These are phyloP conservation scores for Sarocladium brachiariae DNA, from an alignment of 2,329 filamentous ascomycete genomes.

Conservation along the genomic window DNA sequence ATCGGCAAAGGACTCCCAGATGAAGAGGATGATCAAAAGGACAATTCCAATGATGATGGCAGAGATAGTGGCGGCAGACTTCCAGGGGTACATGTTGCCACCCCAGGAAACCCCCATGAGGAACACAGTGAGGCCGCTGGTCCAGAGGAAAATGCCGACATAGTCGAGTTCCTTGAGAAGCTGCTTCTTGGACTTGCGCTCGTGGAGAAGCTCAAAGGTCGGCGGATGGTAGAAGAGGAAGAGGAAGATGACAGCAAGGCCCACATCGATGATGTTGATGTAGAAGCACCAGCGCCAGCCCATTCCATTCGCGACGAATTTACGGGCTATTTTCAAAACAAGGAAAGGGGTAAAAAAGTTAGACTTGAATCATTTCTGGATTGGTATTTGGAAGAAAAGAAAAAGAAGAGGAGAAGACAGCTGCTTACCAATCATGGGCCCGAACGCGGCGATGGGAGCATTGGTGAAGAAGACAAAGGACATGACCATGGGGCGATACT, in stretches of 20 bases:
- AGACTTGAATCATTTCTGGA: too few relatives aligned
- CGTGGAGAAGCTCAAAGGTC: conserved; percentile 31
- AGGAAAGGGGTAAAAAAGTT: too few relatives aligned
- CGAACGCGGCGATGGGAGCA: conserved; percentile 26
- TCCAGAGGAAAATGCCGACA: conserved; percentile 38
- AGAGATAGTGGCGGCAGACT: conserved; percentile 30
- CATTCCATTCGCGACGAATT: conserved; percentile 27
- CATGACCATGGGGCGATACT: conserved; percentile 28
- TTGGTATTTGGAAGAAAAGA: too few relatives aligned
- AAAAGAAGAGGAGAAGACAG: neutral
- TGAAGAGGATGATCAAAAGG: conserved; percentile 27
- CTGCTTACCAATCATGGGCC: conserved; percentile 25
- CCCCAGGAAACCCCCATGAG: conserved; percentile 40
- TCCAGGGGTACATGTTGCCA: conserved; percentile 35
- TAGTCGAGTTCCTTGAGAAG: conserved; percentile 33
- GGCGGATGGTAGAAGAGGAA: conserved; percentile 35
- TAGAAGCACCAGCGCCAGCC: conserved; percentile 36
- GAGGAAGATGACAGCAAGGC: conserved; percentile 26
- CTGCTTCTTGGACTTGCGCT: conserved; percentile 27
- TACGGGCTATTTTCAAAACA: conserved; percentile 19
- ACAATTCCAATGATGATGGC: conserved; percentile 28
- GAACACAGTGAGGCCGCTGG: conserved; percentile 35
- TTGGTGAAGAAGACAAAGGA: conserved; percentile 28
- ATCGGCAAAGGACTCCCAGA: conserved; percentile 28
- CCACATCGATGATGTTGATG: conserved; percentile 31